Base-by-base conservation (phyloP, 306 rosid genomes). In the Vigna unguiculata region DNA sequence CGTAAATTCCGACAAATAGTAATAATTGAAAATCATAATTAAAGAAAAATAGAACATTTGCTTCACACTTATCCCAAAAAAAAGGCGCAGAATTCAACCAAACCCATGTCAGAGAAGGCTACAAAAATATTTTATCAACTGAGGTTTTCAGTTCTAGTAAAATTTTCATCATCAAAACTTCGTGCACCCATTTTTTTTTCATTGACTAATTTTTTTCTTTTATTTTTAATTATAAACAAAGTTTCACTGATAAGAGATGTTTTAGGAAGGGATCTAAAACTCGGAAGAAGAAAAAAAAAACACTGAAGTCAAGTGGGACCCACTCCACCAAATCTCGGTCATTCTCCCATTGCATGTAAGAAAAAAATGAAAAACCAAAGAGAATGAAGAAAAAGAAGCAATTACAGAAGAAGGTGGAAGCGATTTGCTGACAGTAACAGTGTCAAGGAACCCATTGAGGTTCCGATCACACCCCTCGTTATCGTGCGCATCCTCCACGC, bases 351-450 rank as follows among this genome's bases (percentile, higher is more conserved):
- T 41, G 47, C 48, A 12, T 43, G 16, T 11, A 5, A 43, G 10
- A 9, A 40, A 40, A 40, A 40, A 40, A 0, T 0, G 4, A 43
- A 43, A 43, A 43, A 9, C 47, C 5, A 0, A 40, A 9, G 12
- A 8, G 7, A 5, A 15, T 0, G 7, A 32, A 47, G 52, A 46
- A 13, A 1, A 46, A 46, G 5, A 76, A 48, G 32, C n/a, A 5
- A 95, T 88, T 75, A 95, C 99, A 0, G 97, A 92, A 3, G 88
- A 81, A 0, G 85, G 79, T 1, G 97, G 97, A 61, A 90, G 96
- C 19, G 96, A 83, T 67, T 70, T 82, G 83, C 86, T 71, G 15
- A 88, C 86, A 51, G 87, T 84, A 9, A 81, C 85, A 74, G 93
- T 90, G 28, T 67, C 81, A 78, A 95, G 83, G 72, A 95, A 92